A percentile compares a stretch with the other conserved stretches of the same genome.
Evolutionary conservation across 768 basidiomycete genomes (phyloP).

Genomic region (Mycena chlorophos): DNA sequence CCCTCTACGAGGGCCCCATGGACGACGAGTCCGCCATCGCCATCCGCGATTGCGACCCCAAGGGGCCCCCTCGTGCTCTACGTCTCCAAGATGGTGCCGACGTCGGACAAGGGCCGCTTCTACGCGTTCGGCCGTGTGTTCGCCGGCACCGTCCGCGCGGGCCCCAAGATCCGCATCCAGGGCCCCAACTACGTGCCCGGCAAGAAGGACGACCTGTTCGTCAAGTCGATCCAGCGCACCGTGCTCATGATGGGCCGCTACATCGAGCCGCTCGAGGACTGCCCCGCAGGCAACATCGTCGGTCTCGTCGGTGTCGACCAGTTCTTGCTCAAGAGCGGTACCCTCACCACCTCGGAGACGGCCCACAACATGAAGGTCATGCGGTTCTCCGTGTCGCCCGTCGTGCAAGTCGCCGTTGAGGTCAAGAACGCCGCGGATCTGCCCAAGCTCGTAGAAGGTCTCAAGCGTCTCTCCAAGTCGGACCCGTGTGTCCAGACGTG

Average conservation of each 20-base stretch:
- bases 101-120: conserved; percentile 99
- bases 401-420: conserved; percentile 98
- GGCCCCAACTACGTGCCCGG: conserved; percentile 98
- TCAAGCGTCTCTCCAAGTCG: conserved; percentile 99
- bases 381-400: conserved; percentile 99
- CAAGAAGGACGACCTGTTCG: conserved; percentile 96
- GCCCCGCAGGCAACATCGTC: conserved; percentile 97
- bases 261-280: conserved; percentile 98
- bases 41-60: conserved; percentile 97
- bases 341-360: conserved; percentile 95
- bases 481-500: conserved; percentile 98
- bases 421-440: conserved; percentile 99
- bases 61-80: conserved; percentile 95
- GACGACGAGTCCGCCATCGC: conserved; percentile 99
- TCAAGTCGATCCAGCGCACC: conserved; percentile 98
- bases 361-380: conserved; percentile 99
- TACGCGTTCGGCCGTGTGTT: conserved; percentile 99
- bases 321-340: conserved; percentile 99
- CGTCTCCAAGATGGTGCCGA: conserved; percentile 99
- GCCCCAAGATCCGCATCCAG: conserved; percentile 99
- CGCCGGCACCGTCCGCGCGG: conserved; percentile 94
- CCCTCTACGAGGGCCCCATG: conserved; percentile 99
- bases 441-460: conserved; percentile 99
- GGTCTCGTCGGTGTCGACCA: conserved; percentile 99
- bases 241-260: conserved; percentile 99